Base-by-base conservation (phyloP, 2,329 filamentous ascomycete genomes). In the Pyrenochaeta sp. region DNA sequence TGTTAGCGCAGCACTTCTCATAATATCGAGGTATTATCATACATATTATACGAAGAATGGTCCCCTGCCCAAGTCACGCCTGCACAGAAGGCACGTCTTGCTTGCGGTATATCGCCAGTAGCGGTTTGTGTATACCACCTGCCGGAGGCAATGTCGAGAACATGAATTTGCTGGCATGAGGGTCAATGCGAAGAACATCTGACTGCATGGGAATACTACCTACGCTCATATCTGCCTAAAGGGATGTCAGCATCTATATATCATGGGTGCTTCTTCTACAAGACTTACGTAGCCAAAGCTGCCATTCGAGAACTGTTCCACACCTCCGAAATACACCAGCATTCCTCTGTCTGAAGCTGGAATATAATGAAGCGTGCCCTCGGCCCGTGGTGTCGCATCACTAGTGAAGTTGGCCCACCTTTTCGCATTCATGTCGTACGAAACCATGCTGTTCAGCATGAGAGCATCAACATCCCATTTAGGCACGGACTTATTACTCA, bases 21-120 rank as follows among this genome's bases (percentile, higher is more conserved):
- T 30, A 5, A 5, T 9, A 30, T 30, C 28, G 28, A 30, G 28
- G 28, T 9, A 30, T 30, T 30, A 9, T 72, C 83, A 72, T 63
- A 88, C 84, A 89, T 85, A 65, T 89, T 88, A 65, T 88, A 88
- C 2, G 84, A 87, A 5, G 85, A 86, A 52, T 81, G 77, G 64
- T 88, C 86, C 5, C 78, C 59, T 0, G 86, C 81, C 80, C 85
- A 88, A 1, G 84, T 82, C 9, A 81, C 83, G 32, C 85, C 86
- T 2, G 84, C 84, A 68, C 86, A 89, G 57, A 88, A 88, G 15
- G 82, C 81, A 10, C 85, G 78, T 13, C 86, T 77, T 58, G 82
- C 77, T 27, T 75, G 75, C 1, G 86, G 86, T 0, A 85, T 70
- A 34, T 82, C 73, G 0, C 86, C 86, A 0, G 75, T 80, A 0